Evolutionary conservation across 768 basidiomycete species (phyloP).

Genomic region (Grammothele lineata): DNA sequence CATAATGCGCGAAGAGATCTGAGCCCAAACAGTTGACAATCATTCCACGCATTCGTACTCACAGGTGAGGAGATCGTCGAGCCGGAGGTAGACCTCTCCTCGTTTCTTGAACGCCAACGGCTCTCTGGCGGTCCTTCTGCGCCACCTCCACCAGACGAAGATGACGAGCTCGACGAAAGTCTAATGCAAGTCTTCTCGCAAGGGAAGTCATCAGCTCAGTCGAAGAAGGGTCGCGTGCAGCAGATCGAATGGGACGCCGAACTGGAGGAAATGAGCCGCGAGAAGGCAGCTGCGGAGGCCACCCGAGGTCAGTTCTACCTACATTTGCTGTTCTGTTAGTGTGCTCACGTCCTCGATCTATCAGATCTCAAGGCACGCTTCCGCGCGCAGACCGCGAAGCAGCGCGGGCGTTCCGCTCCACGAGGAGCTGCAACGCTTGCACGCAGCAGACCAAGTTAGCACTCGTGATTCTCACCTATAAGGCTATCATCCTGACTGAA

Average conservation of each 20-base stretch:
- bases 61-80: slow-evolving; percentile 63
- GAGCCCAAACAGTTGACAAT: too few relatives aligned
- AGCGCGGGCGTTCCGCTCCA: slow-evolving; percentile 15
- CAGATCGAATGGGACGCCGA: slow-evolving; percentile 65
- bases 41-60: neutral
- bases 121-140: slow-evolving; percentile 27
- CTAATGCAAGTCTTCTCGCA: slow-evolving; percentile 45
- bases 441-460: too few relatives aligned
- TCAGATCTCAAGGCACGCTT: slow-evolving; percentile 31
- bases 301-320: slow-evolving; percentile 52
- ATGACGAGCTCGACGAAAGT: slow-evolving; percentile 55
- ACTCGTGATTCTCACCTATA: too few relatives aligned
- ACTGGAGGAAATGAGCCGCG: slow-evolving; percentile 60
- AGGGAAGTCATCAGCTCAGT: slow-evolving; percentile 11
- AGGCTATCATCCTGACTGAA: too few relatives aligned
- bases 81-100: slow-evolving; percentile 68
- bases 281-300: slow-evolving; percentile 74
- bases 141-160: slow-evolving; percentile 20
- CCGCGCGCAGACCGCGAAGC: slow-evolving; percentile 22
- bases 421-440: slow-evolving; percentile 13
- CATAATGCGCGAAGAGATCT: too few relatives aligned
- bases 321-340: neutral
- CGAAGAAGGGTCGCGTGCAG: slow-evolving; percentile 61
- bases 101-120: slow-evolving; percentile 62
- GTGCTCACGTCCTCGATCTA: neutral